Conservation (phyloP, 2,329 filamentous ascomycete genomes). For the Massarina eburnea region DNA sequence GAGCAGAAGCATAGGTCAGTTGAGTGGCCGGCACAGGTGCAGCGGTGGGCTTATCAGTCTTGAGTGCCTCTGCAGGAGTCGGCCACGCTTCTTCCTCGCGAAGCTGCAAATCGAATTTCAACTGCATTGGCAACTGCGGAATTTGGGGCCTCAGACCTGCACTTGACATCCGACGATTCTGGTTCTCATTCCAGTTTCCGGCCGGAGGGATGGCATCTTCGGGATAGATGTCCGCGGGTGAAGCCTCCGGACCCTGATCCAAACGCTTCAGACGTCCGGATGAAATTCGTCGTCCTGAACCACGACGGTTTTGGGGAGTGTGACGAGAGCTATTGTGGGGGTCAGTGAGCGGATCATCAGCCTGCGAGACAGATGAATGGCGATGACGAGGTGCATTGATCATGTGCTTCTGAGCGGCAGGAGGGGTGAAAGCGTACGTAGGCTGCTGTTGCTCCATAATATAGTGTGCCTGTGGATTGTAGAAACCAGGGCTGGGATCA, state of each 20-base stretch:
- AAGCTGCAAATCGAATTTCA: not conserved
- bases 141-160: not conserved
- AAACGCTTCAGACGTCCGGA: slow-evolving; percentile 21
- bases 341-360: not conserved
- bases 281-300: slow-evolving; percentile 4
- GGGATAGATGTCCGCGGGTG: slow-evolving; percentile 34
- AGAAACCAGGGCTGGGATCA: not conserved
- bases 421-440: not conserved
- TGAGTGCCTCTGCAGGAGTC: not conserved
- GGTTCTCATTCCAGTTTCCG: not conserved
- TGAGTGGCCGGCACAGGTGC: not conserved
- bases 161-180: not conserved
- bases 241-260: slow-evolving; percentile 35
- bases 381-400: no score
- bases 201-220: slow-evolving; percentile 20
- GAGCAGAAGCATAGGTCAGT: not conserved
- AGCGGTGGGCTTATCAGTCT: not conserved
- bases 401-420: no score
- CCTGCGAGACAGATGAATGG: no score
- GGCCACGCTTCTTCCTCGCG: not conserved
- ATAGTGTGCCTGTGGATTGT: not conserved
- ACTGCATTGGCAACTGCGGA: not conserved
- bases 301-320: slow-evolving; percentile 1
- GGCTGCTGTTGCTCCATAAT: not conserved
- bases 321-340: not conserved